These are phyloP conservation scores for Dactylorhiza incarnata DNA, from an alignment of 106 monocot genomes.

Conservation along the genomic window DNA sequence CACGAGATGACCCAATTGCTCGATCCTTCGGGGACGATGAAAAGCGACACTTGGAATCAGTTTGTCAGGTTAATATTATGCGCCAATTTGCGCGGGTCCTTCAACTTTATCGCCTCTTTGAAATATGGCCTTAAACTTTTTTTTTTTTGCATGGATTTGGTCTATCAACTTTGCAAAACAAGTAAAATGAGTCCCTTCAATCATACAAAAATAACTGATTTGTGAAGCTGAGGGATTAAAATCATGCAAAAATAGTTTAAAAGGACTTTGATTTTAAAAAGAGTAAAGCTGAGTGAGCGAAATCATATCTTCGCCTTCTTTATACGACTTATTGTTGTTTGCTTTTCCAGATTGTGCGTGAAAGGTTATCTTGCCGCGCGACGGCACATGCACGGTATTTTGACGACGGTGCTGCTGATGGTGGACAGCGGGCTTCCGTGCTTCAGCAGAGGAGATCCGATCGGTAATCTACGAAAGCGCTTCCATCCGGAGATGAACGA, in stretches of 20 bases:
- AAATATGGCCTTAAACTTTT: not conserved
- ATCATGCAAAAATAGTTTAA: too few relatives aligned
- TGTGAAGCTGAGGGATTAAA: too few relatives aligned
- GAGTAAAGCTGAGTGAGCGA: not conserved
- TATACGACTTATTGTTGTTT: constrained; percentile 3
- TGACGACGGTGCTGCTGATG: constrained; percentile 86
- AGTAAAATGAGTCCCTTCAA: too few relatives aligned
- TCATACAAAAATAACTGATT: too few relatives aligned
- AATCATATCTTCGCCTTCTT: not conserved
- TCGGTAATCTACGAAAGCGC: constrained; percentile 79
- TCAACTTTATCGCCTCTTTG: not conserved
- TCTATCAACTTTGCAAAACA: too few relatives aligned
- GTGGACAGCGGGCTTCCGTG: constrained; percentile 92
- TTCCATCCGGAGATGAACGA: constrained; percentile 98
- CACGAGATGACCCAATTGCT: constrained; percentile 99
- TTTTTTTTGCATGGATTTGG: too few relatives aligned
- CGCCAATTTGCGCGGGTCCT: not conserved
- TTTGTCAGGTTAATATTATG: constrained; percentile 64
- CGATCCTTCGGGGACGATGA: constrained; percentile 97
- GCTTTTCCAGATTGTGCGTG: constrained; percentile 63
- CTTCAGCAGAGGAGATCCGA: constrained; percentile 94
- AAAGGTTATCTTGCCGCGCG: constrained; percentile 94
- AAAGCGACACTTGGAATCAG: constrained; percentile 92
- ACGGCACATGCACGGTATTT: constrained; percentile 79
- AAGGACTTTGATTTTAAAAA: too few relatives aligned